Percentiles rank a stretch among this genome's conserved stretches.
Evolutionary conservation across 2,329 filamentous ascomycete species (phyloP).

Genomic region (Akanthomyces muscarius): DNA sequence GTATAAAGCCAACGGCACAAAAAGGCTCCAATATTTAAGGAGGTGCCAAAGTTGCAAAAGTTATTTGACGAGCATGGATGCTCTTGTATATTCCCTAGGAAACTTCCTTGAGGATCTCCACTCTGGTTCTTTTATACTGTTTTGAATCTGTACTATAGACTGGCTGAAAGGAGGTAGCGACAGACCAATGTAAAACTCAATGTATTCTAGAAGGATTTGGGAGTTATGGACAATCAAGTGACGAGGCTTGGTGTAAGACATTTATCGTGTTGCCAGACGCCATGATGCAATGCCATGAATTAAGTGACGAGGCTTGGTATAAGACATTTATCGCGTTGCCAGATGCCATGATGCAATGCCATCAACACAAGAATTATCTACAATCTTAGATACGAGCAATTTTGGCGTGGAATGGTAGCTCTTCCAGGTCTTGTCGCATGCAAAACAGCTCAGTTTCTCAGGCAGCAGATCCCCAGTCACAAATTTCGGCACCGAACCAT

Average conservation of each 20-base stretch:
- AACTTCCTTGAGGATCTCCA: conserved; percentile 36
- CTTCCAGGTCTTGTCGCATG: not conserved
- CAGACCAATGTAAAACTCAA: conserved; percentile 24
- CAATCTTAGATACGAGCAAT: not conserved
- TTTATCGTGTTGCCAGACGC: not conserved
- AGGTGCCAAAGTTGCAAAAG: conserved; percentile 6
- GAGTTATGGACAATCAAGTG: too few species aligned
- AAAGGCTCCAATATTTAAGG: not conserved
- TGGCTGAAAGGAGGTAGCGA: conserved; percentile 29
- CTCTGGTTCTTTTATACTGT: conserved; percentile 39
- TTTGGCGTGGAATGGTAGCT: not conserved
- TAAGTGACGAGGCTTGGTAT: too few species aligned
- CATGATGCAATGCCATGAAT: too few species aligned
- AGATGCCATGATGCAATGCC: too few species aligned
- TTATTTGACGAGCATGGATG: conserved; percentile 26
- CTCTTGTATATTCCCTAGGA: conserved; percentile 36
- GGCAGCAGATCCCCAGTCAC: not conserved
- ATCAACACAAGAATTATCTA: not conserved
- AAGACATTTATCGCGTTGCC: too few species aligned
- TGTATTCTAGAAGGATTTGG: conserved; percentile 11
- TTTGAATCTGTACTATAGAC: conserved; percentile 36
- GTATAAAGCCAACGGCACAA: not conserved
- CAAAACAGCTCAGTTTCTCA: not conserved
- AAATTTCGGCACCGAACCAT: not conserved
- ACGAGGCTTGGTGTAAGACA: too few species aligned